Evolutionary conservation across 106 monocot species (phyloP).

Genomic region (Dendrobium nobile): DNA sequence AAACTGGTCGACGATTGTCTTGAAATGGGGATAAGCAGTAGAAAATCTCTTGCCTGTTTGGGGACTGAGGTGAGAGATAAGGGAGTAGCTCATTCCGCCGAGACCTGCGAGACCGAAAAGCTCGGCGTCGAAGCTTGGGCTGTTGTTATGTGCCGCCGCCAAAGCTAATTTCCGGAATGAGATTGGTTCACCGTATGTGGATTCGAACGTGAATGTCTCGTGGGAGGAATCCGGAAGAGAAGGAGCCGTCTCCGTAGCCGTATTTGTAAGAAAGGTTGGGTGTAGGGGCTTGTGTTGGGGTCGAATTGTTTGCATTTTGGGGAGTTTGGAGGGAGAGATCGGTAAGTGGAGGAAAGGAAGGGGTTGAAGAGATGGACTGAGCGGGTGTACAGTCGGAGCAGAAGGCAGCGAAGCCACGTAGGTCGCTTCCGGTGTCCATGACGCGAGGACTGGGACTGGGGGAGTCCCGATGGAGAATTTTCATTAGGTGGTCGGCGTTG

Average conservation of each 20-base stretch:
- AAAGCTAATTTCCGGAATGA: neutral
- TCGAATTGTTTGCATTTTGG: neutral
- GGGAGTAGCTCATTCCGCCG: neutral
- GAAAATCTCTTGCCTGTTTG: constrained; percentile 11
- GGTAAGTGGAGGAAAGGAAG: neutral
- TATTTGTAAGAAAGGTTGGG: neutral
- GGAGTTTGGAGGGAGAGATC: neutral
- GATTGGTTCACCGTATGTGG: neutral
- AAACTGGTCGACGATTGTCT: constrained; percentile 6
- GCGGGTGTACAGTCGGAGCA: constrained; percentile 9
- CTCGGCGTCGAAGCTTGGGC: constrained; percentile 10
- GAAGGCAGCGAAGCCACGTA: constrained; percentile 4
- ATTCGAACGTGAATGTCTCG: constrained; percentile 15
- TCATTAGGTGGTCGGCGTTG: constrained; percentile 9
- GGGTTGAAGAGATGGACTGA: neutral
- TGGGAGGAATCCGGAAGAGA: constrained; percentile 4
- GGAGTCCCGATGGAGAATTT: constrained; percentile 19
- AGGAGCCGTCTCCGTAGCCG: constrained; percentile 8
- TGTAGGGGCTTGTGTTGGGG: constrained; percentile 2
- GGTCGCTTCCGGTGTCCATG: constrained; percentile 11
- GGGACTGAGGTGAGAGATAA: constrained; percentile 15
- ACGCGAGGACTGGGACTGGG: constrained; percentile 1
- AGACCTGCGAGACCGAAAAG: constrained; percentile 11
- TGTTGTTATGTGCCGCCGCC: constrained; percentile 22
- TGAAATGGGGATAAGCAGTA: constrained; percentile 17